Conservation (phyloP, 352 stramenopile genomes). For the Lagenidium sp. region DNA sequence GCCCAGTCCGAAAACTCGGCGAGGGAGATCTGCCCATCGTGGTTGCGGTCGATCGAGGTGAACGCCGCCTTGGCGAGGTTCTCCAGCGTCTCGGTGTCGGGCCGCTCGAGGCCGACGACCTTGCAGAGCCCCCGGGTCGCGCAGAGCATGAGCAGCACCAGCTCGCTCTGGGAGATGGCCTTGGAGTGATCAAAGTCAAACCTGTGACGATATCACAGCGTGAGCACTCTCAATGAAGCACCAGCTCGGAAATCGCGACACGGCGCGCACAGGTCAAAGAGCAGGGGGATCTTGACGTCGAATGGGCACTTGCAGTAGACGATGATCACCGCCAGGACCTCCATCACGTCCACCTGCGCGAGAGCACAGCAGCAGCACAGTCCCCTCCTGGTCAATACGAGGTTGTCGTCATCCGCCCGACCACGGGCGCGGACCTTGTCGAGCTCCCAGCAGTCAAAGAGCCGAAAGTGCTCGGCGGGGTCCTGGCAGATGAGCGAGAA, state of each 20-base stretch:
- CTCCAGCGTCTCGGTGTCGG: conserved; percentile 40
- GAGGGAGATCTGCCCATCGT: conserved; percentile 48
- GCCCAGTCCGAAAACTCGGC: conserved; percentile 52
- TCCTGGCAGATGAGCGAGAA: conserved; percentile 73
- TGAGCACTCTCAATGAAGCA: too few relatives aligned
- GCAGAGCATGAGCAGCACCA: conserved; percentile 67
- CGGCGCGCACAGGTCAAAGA: conserved; percentile 60
- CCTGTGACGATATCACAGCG: too few relatives aligned
- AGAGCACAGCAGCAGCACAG: neutral
- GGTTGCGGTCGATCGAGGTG: conserved; percentile 39
- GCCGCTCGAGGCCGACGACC: conserved; percentile 43
- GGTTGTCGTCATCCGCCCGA: too few relatives aligned
- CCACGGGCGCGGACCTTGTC: conserved; percentile 27
- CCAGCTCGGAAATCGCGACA: too few relatives aligned
- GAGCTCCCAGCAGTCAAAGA: conserved; percentile 53
- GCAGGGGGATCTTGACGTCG: conserved; percentile 54
- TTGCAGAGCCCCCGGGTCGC: conserved; percentile 66
- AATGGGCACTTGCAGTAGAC: conserved; percentile 60
- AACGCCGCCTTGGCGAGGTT: conserved; percentile 40
- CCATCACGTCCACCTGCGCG: conserved; percentile 54
- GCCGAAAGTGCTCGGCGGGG: conserved; percentile 48
- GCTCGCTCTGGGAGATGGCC: conserved; percentile 50
- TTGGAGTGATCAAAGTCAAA: conserved; percentile 77
- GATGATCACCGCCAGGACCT: conserved; percentile 68
- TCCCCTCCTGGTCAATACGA: too few relatives aligned